Evolutionary conservation across 2,329 filamentous ascomycete genomes (phyloP).

Genomic region (Sarocladium brachiariae): DNA sequence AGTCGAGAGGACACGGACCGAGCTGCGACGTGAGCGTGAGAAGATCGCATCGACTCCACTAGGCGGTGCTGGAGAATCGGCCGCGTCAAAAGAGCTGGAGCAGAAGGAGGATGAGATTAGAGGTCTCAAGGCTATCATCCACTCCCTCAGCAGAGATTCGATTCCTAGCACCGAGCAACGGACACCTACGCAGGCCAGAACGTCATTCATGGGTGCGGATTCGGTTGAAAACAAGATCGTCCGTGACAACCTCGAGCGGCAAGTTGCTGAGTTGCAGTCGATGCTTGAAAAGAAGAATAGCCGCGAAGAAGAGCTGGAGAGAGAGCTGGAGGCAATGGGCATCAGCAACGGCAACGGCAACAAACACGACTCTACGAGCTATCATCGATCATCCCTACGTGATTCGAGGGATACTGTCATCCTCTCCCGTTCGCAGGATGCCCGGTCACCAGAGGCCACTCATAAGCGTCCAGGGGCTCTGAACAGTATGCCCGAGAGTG

Average conservation of each 20-base stretch:
- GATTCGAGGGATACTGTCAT: conserved; percentile 62
- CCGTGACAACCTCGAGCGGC: conserved; percentile 66
- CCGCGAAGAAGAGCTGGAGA: conserved; percentile 80
- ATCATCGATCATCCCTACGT: conserved; percentile 40
- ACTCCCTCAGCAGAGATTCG: conserved; percentile 79
- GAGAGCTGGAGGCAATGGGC: conserved; percentile 65
- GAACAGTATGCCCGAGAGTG: conserved; percentile 65
- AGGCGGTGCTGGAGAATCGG: conserved; percentile 32
- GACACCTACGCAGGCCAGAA: conserved; percentile 21
- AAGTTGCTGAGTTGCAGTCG: conserved; percentile 70
- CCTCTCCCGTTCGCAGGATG: conserved; percentile 44
- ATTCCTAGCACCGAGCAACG: conserved; percentile 35
- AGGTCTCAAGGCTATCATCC: conserved; percentile 94
- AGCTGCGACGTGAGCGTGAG: conserved; percentile 81
- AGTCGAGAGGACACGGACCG: conserved; percentile 82
- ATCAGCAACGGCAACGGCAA: conserved; percentile 28
- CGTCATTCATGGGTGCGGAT: conserved; percentile 27
- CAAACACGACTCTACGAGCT: conserved; percentile 33
- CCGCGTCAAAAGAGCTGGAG: conserved; percentile 68
- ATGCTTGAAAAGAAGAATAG: conserved; percentile 64
- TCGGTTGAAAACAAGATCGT: conserved; percentile 25
- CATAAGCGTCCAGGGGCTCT: conserved; percentile 45
- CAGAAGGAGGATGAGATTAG: conserved; percentile 97
- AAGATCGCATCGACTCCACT: conserved; percentile 42
- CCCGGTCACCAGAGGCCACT: conserved; percentile 37